These are phyloP conservation scores for Candida ficus DNA, from an alignment of 805 yeast genomes.

Conservation along the genomic window DNA sequence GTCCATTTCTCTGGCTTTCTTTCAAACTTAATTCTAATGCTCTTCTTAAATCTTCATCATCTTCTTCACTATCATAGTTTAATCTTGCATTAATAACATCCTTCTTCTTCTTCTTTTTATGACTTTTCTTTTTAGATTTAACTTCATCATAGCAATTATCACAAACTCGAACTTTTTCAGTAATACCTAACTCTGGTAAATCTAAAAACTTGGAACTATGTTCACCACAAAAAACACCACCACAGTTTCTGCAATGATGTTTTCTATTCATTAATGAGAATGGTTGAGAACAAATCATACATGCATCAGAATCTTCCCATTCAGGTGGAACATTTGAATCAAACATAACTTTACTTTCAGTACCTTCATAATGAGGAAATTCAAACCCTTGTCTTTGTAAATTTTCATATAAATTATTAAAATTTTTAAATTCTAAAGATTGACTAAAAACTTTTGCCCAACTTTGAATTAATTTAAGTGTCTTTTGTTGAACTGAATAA, in stretches of 20 bases:
- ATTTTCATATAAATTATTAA: slow-evolving; percentile 54
- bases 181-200: slow-evolving; percentile 79
- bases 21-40: slow-evolving; percentile 78
- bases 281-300: slow-evolving; percentile 85
- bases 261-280: slow-evolving; percentile 83
- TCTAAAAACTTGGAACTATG: slow-evolving; percentile 75
- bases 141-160: slow-evolving; percentile 78
- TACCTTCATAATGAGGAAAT: slow-evolving; percentile 48
- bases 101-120: slow-evolving; percentile 22
- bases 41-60: slow-evolving; percentile 68
- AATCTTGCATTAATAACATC: slow-evolving; percentile 24
- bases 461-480: slow-evolving; percentile 62
- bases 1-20: slow-evolving; percentile 37
- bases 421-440: slow-evolving; percentile 60
- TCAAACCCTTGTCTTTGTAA: slow-evolving; percentile 57
- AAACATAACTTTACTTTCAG: slow-evolving; percentile 45
- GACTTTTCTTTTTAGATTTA: slow-evolving; percentile 31
- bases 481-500: slow-evolving; percentile 50
- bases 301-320: slow-evolving; percentile 93
- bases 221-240: slow-evolving; percentile 84
- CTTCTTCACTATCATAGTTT: slow-evolving; percentile 45
- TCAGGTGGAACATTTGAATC: slow-evolving; percentile 95
- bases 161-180: slow-evolving; percentile 88
- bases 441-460: slow-evolving; percentile 74
- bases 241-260: slow-evolving; percentile 96